Base-by-base conservation (phyloP, 2,329 filamentous ascomycete species). In the Alternaria metachromatica region DNA sequence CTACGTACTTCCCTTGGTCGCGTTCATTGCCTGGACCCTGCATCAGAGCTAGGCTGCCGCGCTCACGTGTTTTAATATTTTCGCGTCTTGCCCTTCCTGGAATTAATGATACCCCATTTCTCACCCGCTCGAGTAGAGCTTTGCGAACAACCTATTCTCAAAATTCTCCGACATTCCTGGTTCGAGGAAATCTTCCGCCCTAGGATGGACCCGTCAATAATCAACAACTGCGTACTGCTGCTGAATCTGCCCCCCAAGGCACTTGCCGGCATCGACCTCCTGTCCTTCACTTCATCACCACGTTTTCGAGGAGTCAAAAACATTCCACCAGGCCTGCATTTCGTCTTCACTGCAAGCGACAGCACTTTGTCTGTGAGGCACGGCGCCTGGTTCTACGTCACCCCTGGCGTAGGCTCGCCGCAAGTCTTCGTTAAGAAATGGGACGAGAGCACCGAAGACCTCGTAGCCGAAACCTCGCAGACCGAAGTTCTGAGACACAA, bases 231-330 rank as follows among this genome's bases (percentile, higher is more conserved):
- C 55, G 71, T 79, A 26, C 77, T 85, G 6, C 73, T 85, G 3
- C 78, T 86, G n/a, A 79, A 82, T 58, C 77, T 84, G 10, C 79
- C 82, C 8, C 77, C 80, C 30, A 75, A 81, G 51, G 82, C 85
- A 2, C 78, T 86, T 13, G 85, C 86, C 67, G 88, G 85, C 64
- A 85, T 88, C 72, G 79, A 87, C 74, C 68, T 86, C 53, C 83
- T 90, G 54, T 87, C 88, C 49, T 90, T 90, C 77, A 89, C 87
- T 15, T 87, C 87, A 5, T 87, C 87, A 11, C 81, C 86, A 11
- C 85, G 86, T 56, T 90, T 90, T 76, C 83, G 84, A 60, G 88
- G 88, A 26, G 85, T 90, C 69, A 87, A 86, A 65, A 84, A 87
- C 66, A 71, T 90, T 5, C 86, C 88, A 0, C 71, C 80, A 3